Conservation (phyloP, 1,139 yeast species). For the Diutina sp. region DNA sequence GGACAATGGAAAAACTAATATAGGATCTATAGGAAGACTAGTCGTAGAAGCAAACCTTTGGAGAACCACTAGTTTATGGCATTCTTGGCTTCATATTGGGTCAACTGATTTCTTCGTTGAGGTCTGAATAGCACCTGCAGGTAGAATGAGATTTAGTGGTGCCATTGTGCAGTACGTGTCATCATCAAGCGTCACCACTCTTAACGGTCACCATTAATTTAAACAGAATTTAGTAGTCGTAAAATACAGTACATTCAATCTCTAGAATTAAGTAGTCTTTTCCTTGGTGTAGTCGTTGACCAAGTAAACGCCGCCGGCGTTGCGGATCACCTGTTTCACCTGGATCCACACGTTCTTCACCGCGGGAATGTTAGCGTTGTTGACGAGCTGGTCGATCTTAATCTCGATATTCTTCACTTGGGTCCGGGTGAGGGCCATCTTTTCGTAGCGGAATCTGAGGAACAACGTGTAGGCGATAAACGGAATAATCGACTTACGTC, state of each 20-base stretch:
- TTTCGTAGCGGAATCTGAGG: constrained; percentile 68
- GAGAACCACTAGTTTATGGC: too few relatives aligned
- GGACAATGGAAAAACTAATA: too few relatives aligned
- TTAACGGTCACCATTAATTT: too few relatives aligned
- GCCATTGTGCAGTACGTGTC: too few relatives aligned
- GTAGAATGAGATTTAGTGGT: too few relatives aligned
- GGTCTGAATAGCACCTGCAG: too few relatives aligned
- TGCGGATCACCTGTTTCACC: constrained; percentile 34
- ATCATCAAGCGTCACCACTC: too few relatives aligned
- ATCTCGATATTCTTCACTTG: constrained; percentile 63
- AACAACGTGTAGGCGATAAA: constrained; percentile 49
- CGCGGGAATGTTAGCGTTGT: constrained; percentile 46
- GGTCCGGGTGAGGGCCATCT: constrained; percentile 51
- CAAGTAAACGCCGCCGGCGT: constrained; percentile 17
- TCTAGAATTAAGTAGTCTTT: constrained; percentile 4
- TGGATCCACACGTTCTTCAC: constrained; percentile 51
- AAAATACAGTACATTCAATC: not conserved
- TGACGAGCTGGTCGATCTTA: constrained; percentile 51
- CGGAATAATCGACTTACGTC: constrained; percentile 50
- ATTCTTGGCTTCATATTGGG: too few relatives aligned
- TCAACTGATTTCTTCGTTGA: too few relatives aligned
- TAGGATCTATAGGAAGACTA: too few relatives aligned
- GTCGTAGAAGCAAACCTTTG: too few relatives aligned
- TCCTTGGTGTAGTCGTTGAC: constrained; percentile 25
- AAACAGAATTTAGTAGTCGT: too few relatives aligned